Evolutionary conservation across 1,284 basidiomycete species (phyloP).

Genomic region (Ceratobasidium theobromae): DNA sequence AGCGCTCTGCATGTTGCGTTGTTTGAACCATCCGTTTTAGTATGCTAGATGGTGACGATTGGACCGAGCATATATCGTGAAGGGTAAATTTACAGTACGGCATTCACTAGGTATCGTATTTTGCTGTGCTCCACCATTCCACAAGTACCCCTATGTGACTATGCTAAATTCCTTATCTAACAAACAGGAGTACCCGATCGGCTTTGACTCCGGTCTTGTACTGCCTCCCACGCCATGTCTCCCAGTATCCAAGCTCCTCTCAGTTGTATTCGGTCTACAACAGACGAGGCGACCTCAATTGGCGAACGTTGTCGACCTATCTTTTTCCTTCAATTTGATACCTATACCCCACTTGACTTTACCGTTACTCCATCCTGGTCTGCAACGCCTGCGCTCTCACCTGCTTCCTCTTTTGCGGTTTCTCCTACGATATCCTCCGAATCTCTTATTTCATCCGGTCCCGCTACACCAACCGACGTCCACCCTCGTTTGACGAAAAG

Average conservation of each 20-base stretch:
- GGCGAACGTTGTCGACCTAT: background rate
- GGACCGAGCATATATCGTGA: no score
- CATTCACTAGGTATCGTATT: no score
- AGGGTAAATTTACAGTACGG: no score
- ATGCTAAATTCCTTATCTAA: no score
- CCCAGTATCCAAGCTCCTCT: constrained; percentile 2
- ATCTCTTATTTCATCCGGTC: no score
- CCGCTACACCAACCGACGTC: background rate
- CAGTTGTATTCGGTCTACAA: constrained; percentile 22
- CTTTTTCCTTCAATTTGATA: background rate
- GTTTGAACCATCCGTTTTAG: no score
- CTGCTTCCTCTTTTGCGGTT: background rate
- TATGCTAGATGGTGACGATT: no score
- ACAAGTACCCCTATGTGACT: no score
- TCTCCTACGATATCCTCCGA: background rate
- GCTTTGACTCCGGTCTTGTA: background rate
- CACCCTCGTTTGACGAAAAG: background rate
- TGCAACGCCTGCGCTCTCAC: background rate
- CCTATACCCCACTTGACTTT: background rate
- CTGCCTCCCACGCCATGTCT: background rate
- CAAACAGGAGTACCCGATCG: background rate
- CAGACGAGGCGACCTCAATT: background rate
- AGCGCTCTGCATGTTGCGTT: no score
- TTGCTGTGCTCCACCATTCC: no score
- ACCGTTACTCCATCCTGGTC: background rate